These are phyloP conservation scores for Coelastrella sp. DNA, from an alignment of 139 green algal species.

Conservation along the genomic window DNA sequence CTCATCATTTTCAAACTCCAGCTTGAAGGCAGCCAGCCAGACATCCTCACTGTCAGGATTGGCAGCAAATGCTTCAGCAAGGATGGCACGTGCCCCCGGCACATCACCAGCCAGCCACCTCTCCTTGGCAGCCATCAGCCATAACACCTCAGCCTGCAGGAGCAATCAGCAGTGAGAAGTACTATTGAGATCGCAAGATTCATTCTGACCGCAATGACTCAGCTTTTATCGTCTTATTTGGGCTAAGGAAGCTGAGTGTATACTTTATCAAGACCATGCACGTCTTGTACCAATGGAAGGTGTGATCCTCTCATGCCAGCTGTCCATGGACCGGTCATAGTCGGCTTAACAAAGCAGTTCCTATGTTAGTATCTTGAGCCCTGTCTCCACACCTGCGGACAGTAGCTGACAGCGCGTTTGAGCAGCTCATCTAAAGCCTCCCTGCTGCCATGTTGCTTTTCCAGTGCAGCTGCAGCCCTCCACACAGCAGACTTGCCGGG, in stretches of 20 bases:
- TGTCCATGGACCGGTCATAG: too few relatives aligned
- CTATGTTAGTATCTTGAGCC: too few relatives aligned
- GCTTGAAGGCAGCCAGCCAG: slow-evolving; percentile 98
- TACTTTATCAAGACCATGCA: too few relatives aligned
- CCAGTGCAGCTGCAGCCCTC: slow-evolving; percentile 88
- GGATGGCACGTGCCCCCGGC: slow-evolving; percentile 75
- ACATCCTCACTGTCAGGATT: slow-evolving; percentile 96
- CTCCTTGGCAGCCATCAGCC: slow-evolving; percentile 98
- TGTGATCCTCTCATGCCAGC: too few relatives aligned
- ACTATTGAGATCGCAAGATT: background rate
- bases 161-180: background rate
- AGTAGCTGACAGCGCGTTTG: slow-evolving; percentile 86
- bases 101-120: slow-evolving; percentile 90
- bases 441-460: slow-evolving; percentile 87
- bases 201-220: background rate
- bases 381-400: slow-evolving; percentile 68
- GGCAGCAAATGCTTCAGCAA: slow-evolving; percentile 86
- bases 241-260: too few relatives aligned
- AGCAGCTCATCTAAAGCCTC: slow-evolving; percentile 89
- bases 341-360: too few relatives aligned
- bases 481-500: slow-evolving; percentile 87
- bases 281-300: too few relatives aligned
- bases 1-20: slow-evolving; percentile 98
- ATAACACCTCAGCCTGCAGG: slow-evolving; percentile 92
- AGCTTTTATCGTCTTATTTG: too few relatives aligned